phyloP scores from a whole-genome alignment of 169 alveolate species.

The Theileria sp. region DNA sequence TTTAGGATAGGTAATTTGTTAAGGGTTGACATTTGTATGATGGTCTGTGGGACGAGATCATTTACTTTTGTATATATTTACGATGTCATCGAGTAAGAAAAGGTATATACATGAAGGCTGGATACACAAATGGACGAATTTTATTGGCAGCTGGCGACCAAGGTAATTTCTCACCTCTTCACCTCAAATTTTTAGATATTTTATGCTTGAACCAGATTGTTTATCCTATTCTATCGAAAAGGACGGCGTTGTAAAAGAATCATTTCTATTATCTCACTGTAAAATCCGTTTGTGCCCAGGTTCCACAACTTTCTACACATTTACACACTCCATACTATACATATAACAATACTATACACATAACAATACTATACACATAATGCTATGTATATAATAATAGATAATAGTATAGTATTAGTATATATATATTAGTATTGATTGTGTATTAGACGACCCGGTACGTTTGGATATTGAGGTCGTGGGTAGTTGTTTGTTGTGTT shows the following conservation, averaged over 20 bases:
- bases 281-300: conserved; percentile 73
- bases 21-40: not conserved
- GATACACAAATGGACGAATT: conserved; percentile 84
- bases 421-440: not conserved
- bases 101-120: conserved; percentile 81
- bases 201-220: conserved; percentile 78
- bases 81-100: conserved; percentile 64
- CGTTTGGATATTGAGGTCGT: conserved; percentile 74
- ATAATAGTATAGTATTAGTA: not conserved
- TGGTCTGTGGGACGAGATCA: conserved; percentile 4
- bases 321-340: no score
- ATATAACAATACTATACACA: no score
- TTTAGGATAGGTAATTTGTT: not conserved
- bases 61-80: not conserved
- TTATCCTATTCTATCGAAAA: conserved; percentile 74
- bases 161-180: conserved; percentile 25
- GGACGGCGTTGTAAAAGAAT: conserved; percentile 73
- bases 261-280: conserved; percentile 73
- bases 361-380: no score
- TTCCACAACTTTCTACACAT: not conserved
- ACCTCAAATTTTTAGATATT: conserved; percentile 52
- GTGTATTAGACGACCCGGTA: conserved; percentile 72
- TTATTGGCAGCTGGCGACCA: conserved; percentile 83
- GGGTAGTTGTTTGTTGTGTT: conserved; percentile 73
- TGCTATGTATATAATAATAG: no score